Base-by-base conservation (phyloP, 139 green algal genomes). In the Trebouxia sp. region DNA sequence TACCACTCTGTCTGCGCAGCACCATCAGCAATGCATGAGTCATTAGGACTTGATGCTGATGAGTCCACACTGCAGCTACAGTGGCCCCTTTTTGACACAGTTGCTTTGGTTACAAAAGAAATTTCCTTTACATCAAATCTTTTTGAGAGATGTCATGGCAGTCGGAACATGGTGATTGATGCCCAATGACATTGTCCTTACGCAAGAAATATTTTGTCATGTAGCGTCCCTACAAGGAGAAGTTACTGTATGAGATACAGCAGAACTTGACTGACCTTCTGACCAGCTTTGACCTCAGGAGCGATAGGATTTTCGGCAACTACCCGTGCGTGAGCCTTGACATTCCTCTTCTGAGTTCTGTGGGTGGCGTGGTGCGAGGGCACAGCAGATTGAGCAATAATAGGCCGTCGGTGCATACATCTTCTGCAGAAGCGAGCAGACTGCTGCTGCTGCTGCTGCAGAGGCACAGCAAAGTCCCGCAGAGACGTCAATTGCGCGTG, bases 1-100 rank as follows among this genome's bases (percentile, higher is more conserved):
- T 88, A 89, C 90, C 90, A 98, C 39, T 92, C 82, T 78, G 91
- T 84, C 83, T 87, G 75, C 37, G 75, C n/a, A 38, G 12, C 41
- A 56, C 5, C 32, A 76, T 11, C 9, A 75, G 17, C 3, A n/a
- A n/a, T n/a, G n/a, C n/a, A n/a, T n/a, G n/a, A n/a, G n/a, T n/a
- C n/a, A n/a, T n/a, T n/a, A n/a, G n/a, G n/a, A n/a, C n/a, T n/a
- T n/a, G n/a, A n/a, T n/a, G n/a, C n/a, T n/a, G n/a, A n/a, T n/a
- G n/a, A n/a, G n/a, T n/a, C n/a, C n/a, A n/a, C n/a, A n/a, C n/a
- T n/a, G n/a, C n/a, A n/a, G n/a, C n/a, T n/a, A n/a, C n/a, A n/a
- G n/a, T n/a, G n/a, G n/a, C n/a, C n/a, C n/a, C n/a, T n/a, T n/a
- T n/a, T n/a, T n/a, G n/a, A n/a, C n/a, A n/a, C n/a, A n/a, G n/a